phyloP scores from a whole-genome alignment of 805 yeast species.

The Saccharomycopsis sp. region DNA sequence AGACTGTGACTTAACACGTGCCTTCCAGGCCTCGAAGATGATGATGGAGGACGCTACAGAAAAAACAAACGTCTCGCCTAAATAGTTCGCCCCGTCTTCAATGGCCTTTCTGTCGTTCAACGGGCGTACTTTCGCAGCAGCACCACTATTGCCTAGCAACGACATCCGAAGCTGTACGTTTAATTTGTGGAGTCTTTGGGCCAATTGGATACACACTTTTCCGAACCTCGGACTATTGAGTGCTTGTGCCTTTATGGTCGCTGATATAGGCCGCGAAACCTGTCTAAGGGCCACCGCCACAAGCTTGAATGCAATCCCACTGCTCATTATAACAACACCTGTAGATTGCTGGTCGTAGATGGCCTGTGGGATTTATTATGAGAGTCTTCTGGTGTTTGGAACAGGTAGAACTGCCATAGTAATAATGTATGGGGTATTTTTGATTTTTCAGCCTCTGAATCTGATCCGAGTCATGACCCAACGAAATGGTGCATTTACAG shows the following conservation, averaged over 20 bases:
- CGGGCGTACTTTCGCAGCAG: slow-evolving; percentile 49
- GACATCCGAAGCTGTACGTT: slow-evolving; percentile 58
- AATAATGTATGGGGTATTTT: too few relatives aligned
- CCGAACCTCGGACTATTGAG: slow-evolving; percentile 62
- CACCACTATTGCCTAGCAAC: slow-evolving; percentile 46
- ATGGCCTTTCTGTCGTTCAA: slow-evolving; percentile 77
- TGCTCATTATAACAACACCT: slow-evolving; percentile 26
- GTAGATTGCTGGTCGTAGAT: too few relatives aligned
- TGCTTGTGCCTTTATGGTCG: slow-evolving; percentile 62
- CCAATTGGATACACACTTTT: slow-evolving; percentile 55
- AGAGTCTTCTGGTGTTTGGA: too few relatives aligned
- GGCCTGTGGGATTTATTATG: too few relatives aligned
- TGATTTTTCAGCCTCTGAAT: too few relatives aligned
- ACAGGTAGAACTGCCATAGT: too few relatives aligned
- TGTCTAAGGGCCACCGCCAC: slow-evolving; percentile 68
- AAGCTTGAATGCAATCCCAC: slow-evolving; percentile 69
- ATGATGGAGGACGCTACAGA: slow-evolving; percentile 75
- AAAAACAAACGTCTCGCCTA: slow-evolving; percentile 73
- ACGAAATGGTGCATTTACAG: too few relatives aligned
- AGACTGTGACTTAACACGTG: slow-evolving; percentile 53
- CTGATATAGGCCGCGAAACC: slow-evolving; percentile 73
- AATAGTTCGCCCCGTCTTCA: slow-evolving; percentile 72
- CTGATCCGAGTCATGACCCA: too few relatives aligned
- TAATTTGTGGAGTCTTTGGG: slow-evolving; percentile 63
- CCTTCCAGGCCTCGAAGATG: slow-evolving; percentile 62